Evolutionary conservation across 1,284 basidiomycete genomes (phyloP), one percentile per base, ranked within the genome.

Genomic region (Porodaedalea pini): DNA sequence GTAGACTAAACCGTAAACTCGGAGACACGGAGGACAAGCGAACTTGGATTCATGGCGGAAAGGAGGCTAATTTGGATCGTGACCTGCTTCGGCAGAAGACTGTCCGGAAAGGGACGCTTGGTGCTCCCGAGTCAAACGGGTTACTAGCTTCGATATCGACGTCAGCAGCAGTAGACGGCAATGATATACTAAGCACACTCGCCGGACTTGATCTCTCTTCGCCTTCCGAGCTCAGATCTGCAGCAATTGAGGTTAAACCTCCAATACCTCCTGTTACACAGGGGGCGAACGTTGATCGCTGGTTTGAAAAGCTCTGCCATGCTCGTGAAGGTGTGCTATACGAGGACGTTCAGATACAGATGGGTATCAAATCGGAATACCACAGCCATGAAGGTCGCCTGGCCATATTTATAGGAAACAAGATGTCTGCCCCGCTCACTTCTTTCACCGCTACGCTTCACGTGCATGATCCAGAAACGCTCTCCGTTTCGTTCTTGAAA

Each of bases 321-420:
- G 78, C 75, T 32, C 72, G 80, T 21, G 96, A 99, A 63, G 97
- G 97, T 47, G 86, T 99, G 23, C 80, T 99, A 15, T 99, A 92
- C 72, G 97, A 99, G 70, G 97, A 99, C 67, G 83, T 90, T 13
- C 92, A 96, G 71, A 82, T 99, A 34, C 96, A 98, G 70, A 86
- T 99, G 61, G 97, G 96, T 27, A 73, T 99, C 76, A 99, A 99
- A 75, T 93, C 94, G 47, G 88, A 95, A 67, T 99, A 92, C 70
- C 95, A 98, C 70, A 90, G 90, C 11, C 86, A 94, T 65, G 81
- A 93, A 36, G 96, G 96, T 13, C 91, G 96, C 63, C 71, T 99
- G 43, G 92, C 94, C 19, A 78, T 99, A 29, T 99, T 96, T 74
- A 84, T 99, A 65, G 95, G 96, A 64, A 99, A 99, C 80, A 99